These are phyloP conservation scores for Umbellularia californica DNA, from an alignment of 164 flowering plant species.

Conservation along the genomic window DNA sequence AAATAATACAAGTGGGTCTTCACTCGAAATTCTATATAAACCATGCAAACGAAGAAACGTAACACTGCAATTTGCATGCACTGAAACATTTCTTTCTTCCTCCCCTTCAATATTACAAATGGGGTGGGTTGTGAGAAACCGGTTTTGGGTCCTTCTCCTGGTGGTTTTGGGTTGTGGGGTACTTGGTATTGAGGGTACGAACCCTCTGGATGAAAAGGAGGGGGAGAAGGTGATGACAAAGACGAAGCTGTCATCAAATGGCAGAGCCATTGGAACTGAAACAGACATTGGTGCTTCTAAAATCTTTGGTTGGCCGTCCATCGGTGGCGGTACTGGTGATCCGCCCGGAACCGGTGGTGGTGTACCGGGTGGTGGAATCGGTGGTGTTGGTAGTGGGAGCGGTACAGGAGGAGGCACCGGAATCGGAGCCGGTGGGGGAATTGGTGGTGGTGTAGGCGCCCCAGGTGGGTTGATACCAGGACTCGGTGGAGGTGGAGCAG, in stretches of 20 bases:
- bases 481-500: not conserved
- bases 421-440: not conserved
- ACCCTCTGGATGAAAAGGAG: too few species aligned
- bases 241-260: too few species aligned
- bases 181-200: not conserved
- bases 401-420: not conserved
- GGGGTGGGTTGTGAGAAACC: not conserved
- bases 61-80: not conserved
- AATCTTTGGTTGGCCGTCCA: too few species aligned
- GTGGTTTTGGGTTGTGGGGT: not conserved
- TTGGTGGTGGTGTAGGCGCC: not conserved
- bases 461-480: not conserved
- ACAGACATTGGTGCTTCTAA: not conserved
- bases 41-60: not conserved
- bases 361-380: not conserved
- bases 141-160: not conserved
- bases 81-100: not conserved
- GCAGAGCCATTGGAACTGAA: not conserved
- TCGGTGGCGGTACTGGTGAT: not conserved
- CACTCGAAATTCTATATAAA: not conserved
- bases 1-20: too few species aligned
- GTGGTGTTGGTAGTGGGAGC: not conserved
- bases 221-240: too few species aligned
- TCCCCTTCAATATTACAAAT: not conserved
- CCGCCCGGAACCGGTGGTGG: not conserved